A percentile compares a stretch with the other conserved stretches of the same genome.
Evolutionary conservation across 75 land plant genomes (phyloP).

Genomic region (Chamaecyparis obtusa): DNA sequence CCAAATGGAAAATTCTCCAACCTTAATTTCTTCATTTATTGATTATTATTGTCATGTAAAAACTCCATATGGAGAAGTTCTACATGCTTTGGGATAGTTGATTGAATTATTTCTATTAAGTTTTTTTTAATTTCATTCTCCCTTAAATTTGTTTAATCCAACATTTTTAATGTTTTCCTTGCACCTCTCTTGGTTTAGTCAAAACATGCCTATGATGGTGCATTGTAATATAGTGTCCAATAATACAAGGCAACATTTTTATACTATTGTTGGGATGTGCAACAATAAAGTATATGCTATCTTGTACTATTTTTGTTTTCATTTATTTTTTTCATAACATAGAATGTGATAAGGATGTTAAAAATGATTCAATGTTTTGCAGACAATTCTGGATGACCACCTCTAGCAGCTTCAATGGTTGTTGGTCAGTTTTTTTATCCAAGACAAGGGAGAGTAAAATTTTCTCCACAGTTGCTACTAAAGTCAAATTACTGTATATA

Average conservation of each 20-base stretch:
- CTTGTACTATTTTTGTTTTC: background rate
- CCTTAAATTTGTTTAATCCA: background rate
- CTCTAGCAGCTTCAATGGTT: conserved; percentile 97
- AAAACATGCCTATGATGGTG: background rate
- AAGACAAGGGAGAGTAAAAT: conserved; percentile 47
- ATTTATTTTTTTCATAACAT: background rate
- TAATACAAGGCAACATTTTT: background rate
- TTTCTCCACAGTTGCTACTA: conserved; percentile 53
- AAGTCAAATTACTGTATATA: conserved; percentile 62
- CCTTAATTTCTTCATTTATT: too few relatives aligned
- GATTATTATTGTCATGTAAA: too few relatives aligned
- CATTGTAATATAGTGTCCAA: background rate
- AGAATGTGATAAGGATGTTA: background rate
- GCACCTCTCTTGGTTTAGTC: background rate
- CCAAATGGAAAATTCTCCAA: background rate
- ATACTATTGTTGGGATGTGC: background rate
- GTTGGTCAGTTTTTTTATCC: conserved; percentile 95
- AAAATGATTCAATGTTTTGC: conserved; percentile 14
- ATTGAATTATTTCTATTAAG: background rate
- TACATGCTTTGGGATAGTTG: background rate
- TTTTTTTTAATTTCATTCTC: background rate
- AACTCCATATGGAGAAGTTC: background rate
- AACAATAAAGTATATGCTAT: background rate
- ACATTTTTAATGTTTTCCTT: background rate
- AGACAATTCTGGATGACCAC: conserved; percentile 96